Percentiles rank a stretch among this genome's conserved stretches.
Evolutionary conservation across 495 filamentous ascomycete species (phyloP).

Genomic region (Pseudevernia furfuracea): DNA sequence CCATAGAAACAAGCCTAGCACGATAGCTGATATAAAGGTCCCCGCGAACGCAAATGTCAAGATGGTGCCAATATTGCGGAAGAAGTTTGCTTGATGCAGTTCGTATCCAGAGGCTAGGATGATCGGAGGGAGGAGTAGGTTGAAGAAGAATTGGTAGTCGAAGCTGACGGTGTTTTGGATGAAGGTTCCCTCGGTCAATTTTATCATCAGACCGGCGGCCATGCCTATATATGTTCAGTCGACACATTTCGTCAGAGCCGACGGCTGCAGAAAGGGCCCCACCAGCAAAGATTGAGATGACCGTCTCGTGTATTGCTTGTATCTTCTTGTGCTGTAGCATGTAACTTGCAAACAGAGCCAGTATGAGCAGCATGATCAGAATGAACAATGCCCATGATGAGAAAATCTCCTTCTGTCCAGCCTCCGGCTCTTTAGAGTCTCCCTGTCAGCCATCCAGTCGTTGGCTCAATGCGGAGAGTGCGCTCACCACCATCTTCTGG

Average conservation of each 20-base stretch:
- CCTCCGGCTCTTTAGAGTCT: conserved; percentile 43
- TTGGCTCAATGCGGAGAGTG: conserved; percentile 7
- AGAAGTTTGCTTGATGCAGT: conserved; percentile 96
- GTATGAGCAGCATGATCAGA: conserved; percentile 82
- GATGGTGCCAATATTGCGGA: conserved; percentile 95
- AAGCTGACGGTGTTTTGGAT: conserved; percentile 88
- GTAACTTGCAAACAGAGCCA: conserved; percentile 95
- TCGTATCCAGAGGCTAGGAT: conserved; percentile 97
- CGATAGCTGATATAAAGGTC: conserved; percentile 92
- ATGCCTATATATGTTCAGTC: conserved; percentile 55
- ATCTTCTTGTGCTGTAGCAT: conserved; percentile 90
- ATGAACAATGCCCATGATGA: conserved; percentile 97
- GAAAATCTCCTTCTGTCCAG: conserved; percentile 78
- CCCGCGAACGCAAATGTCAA: conserved; percentile 97
- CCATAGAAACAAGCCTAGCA: conserved; percentile 78
- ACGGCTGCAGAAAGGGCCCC: neutral
- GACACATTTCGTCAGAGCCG: neutral
- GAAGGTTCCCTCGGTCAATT: conserved; percentile 66
- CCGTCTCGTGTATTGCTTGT: conserved; percentile 95
- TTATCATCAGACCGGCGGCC: conserved; percentile 85
- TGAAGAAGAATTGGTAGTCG: conserved; percentile 99
- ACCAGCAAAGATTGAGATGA: conserved; percentile 94
- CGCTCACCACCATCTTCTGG: conserved; percentile 45
- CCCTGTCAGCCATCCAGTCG: conserved; percentile 12
- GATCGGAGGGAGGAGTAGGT: conserved; percentile 92